Evolutionary conservation across 31 red algal species (phyloP).

Genomic region (Porphyra umbilicalis): DNA sequence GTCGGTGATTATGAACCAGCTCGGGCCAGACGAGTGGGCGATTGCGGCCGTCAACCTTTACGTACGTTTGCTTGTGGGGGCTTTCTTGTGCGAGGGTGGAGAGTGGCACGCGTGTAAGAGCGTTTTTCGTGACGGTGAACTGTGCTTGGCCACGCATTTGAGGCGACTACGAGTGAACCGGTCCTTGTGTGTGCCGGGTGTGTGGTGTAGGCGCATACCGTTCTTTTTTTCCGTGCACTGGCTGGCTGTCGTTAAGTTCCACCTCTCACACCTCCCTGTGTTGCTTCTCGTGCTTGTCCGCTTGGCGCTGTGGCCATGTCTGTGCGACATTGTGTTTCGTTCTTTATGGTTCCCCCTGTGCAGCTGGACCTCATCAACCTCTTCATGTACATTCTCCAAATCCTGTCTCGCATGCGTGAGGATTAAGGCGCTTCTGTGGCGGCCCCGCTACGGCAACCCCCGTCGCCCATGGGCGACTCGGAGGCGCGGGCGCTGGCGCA

Average conservation of each 20-base stretch:
- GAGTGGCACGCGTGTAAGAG: too few species aligned
- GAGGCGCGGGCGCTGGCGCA: too few species aligned
- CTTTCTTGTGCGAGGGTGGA: not conserved
- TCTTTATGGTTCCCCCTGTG: constrained; percentile 4
- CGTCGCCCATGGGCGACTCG: too few species aligned
- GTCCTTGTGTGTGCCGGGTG: not conserved
- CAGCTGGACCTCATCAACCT: constrained; percentile 93
- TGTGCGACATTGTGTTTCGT: not conserved
- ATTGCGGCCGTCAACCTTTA: constrained; percentile 29
- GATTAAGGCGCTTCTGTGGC: too few species aligned
- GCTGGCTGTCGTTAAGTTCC: too few species aligned
- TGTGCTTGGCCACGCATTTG: too few species aligned
- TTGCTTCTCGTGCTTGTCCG: too few species aligned
- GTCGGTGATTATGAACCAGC: constrained; percentile 75
- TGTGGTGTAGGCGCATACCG: not conserved
- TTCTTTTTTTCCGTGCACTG: not conserved
- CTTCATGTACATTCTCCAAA: constrained; percentile 85
- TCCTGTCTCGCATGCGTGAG: constrained; percentile 61
- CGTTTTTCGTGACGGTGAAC: too few species aligned
- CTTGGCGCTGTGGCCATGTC: too few species aligned
- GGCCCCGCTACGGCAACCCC: too few species aligned
- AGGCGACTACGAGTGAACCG: too few species aligned
- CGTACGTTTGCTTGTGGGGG: not conserved
- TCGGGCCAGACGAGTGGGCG: constrained; percentile 83
- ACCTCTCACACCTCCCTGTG: too few species aligned